Evolutionary conservation across 2,329 filamentous ascomycete species (phyloP).

Genomic region (Pseudocercospora musae): DNA sequence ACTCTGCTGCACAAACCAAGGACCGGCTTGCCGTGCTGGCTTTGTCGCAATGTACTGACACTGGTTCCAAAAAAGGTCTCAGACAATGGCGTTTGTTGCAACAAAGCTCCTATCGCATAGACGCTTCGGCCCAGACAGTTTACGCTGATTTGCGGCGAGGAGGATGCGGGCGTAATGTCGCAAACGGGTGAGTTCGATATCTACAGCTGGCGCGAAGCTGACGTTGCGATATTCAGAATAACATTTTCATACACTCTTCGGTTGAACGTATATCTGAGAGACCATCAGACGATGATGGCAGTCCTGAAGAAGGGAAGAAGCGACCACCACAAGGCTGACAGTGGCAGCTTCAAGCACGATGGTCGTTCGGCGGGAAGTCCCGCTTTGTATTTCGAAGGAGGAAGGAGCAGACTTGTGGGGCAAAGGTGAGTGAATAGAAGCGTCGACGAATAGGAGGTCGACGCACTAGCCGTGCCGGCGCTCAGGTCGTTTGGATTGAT

Average conservation of each 20-base stretch:
- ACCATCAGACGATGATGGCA: neutral
- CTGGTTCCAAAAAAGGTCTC: neutral
- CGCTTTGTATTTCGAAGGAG: neutral
- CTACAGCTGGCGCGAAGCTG: neutral
- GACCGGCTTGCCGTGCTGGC: neutral
- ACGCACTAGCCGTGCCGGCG: too few relatives aligned
- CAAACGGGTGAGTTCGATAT: neutral
- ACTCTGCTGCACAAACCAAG: neutral
- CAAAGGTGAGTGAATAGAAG: neutral
- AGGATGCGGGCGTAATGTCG: neutral
- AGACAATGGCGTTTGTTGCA: neutral
- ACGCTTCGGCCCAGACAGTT: neutral
- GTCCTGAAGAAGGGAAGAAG: neutral
- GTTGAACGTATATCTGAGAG: neutral
- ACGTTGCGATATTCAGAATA: neutral
- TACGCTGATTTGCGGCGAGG: neutral
- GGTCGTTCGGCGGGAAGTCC: neutral
- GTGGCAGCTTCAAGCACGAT: neutral
- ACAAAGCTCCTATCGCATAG: neutral
- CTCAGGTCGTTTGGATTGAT: too few relatives aligned
- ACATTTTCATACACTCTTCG: neutral
- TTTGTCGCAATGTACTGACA: neutral
- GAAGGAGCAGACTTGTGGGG: neutral
- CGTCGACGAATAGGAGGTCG: neutral
- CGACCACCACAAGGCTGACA: neutral